A percentile compares a stretch with the other conserved stretches of the same genome.
These are phyloP conservation scores for Prunella vulgaris DNA, from an alignment of 257 asterid species.

Conservation along the genomic window DNA sequence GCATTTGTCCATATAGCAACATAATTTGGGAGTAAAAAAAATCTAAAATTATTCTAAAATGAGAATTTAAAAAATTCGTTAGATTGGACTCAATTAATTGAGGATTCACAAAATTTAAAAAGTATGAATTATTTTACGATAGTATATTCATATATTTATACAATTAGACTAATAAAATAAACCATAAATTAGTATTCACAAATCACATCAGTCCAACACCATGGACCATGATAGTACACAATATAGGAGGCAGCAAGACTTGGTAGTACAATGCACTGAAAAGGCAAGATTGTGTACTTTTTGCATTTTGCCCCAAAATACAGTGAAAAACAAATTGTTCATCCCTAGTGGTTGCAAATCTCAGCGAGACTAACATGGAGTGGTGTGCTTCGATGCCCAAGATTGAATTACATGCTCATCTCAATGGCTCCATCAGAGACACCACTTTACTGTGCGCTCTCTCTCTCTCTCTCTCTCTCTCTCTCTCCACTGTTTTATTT, in stretches of 20 bases:
- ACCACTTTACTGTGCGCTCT: constrained; percentile 63
- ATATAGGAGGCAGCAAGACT: neutral
- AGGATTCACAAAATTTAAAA: too few relatives aligned
- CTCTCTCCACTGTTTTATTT: neutral
- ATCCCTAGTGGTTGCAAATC: neutral
- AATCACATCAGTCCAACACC: neutral
- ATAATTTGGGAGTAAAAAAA: too few relatives aligned
- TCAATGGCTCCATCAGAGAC: constrained; percentile 87
- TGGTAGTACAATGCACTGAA: neutral
- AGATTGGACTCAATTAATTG: too few relatives aligned
- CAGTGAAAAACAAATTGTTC: neutral
- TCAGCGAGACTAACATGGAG: constrained; percentile 40
- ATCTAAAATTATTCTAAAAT: too few relatives aligned
- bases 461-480: neutral
- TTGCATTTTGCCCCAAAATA: neutral
- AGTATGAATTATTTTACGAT: too few relatives aligned
- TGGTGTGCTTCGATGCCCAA: constrained; percentile 81
- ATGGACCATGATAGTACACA: neutral
- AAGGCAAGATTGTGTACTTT: neutral
- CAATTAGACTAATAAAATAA: too few relatives aligned
- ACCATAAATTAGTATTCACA: neutral
- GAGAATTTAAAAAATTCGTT: too few relatives aligned
- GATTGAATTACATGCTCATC: constrained; percentile 88
- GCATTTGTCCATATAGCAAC: too few relatives aligned
- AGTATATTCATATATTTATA: too few relatives aligned